These are phyloP conservation scores for Cyclotella kingstonii DNA, from an alignment of 108 stramenopile genomes.

Conservation along the genomic window DNA sequence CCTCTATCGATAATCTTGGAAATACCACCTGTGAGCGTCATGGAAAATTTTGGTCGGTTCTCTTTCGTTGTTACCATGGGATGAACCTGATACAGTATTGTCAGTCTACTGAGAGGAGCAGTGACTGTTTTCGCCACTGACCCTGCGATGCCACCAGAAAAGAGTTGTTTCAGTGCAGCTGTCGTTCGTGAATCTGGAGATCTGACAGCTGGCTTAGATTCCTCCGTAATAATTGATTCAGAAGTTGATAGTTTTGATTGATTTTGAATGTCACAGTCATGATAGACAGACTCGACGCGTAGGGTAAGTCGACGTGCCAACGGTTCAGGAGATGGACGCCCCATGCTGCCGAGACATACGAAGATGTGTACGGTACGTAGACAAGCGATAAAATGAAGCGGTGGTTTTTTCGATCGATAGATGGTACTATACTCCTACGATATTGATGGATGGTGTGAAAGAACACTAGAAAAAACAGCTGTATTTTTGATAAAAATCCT, in stretches of 20 bases:
- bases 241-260: not conserved
- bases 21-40: conserved; percentile 63
- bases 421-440: no score
- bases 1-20: conserved; percentile 83
- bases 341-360: conserved; percentile 5
- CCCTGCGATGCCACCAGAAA: conserved; percentile 93
- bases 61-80: conserved; percentile 86
- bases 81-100: conserved; percentile 92
- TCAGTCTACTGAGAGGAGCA: conserved; percentile 86
- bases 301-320: conserved; percentile 11
- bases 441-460: no score
- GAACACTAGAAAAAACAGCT: no score
- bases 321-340: conserved; percentile 26
- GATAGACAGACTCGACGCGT: conserved; percentile 5
- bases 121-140: conserved; percentile 92
- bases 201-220: not conserved
- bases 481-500: no score
- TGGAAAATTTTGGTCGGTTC: conserved; percentile 80
- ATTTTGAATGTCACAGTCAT: not conserved
- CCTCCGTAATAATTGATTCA: not conserved
- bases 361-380: not conserved
- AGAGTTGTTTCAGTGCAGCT: conserved; percentile 82
- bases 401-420: no score
- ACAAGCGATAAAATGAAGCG: not conserved
- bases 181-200: conserved; percentile 50